Base-by-base conservation (phyloP, 1,139 yeast genomes). In the Sugiyamaella novakii region DNA sequence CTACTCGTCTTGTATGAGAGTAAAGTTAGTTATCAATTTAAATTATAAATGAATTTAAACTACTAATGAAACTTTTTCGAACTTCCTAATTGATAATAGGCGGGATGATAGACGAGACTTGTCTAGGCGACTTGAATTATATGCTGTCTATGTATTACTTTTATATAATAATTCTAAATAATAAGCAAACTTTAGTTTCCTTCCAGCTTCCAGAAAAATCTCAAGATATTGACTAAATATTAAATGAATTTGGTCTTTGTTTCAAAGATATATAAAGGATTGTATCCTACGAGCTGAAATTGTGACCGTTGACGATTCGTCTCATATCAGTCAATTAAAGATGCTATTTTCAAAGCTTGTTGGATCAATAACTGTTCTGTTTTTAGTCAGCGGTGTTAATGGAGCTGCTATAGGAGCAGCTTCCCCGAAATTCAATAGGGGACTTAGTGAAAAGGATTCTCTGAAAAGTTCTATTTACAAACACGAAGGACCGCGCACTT, bases 291-390 rank as follows among this genome's bases (percentile, higher is more conserved):
- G 14, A 29, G 33, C 33, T 12, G 33, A 29, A 6, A n/a, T 29
- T n/a, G 6, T n/a, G 33, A 28, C n/a, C 30, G n/a, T 10, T 24
- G 27, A 24, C 27, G n/a, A n/a, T n/a, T n/a, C n/a, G n/a, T n/a
- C n/a, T n/a, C n/a, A n/a, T n/a, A n/a, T n/a, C n/a, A 12, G 18
- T 19, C 14, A 17, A 28, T 17, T 38, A 6, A 38, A 38, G 15
- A 38, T 38, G 42, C 28, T 38, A 33, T 38, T 38, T 38, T 38
- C 42, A 2, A 38, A 27, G 18, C 12, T 27, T 15, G 24, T 38
- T 22, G 33, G 42, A 17, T n/a, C 29, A 38, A 15, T 27, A 14
- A 21, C 21, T 15, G 10, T 38, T 18, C 7, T 38, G 3, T 15
- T 38, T 15, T 24, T 33, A 6, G 17, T 38, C 11, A 15, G 33